phyloP scores from a whole-genome alignment of 1,139 yeast genomes.

The Sugiyamaella grinbergsii region DNA sequence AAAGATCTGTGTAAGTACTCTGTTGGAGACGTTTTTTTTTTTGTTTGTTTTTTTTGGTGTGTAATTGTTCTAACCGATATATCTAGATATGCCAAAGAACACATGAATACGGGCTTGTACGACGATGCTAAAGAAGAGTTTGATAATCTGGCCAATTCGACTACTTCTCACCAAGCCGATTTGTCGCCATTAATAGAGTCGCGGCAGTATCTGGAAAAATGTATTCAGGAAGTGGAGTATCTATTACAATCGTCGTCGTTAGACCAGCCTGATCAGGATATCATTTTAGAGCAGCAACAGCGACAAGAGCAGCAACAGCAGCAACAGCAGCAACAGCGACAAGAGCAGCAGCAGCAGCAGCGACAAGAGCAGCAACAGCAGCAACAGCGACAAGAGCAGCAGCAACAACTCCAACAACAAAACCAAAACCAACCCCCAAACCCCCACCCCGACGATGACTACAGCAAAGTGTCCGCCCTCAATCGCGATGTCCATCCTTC shows the following conservation, averaged over 20 bases:
- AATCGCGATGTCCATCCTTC: constrained; percentile 26
- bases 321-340: constrained; percentile 11
- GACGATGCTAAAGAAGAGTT: constrained; percentile 28
- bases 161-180: constrained; percentile 28
- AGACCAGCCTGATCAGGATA: constrained; percentile 25
- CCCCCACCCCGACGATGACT: constrained; percentile 4
- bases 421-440: constrained; percentile 11
- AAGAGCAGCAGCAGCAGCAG: constrained; percentile 14
- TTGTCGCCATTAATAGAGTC: constrained; percentile 38
- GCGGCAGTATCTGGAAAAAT: constrained; percentile 40
- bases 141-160: constrained; percentile 15
- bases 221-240: constrained; percentile 43
- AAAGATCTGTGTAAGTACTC: constrained; percentile 28
- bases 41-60: too few relatives aligned
- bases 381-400: constrained; percentile 14
- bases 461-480: constrained; percentile 11
- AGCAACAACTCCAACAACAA: constrained; percentile 11
- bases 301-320: constrained; percentile 19
- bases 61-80: not conserved
- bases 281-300: constrained; percentile 15
- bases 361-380: constrained; percentile 9
- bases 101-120: constrained; percentile 18
- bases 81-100: constrained; percentile 4
- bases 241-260: constrained; percentile 38
- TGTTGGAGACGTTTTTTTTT: too few relatives aligned